Evolutionary conservation across 169 alveolate species (phyloP), one percentile per base, ranked within the genome.

Genomic region (Plasmodium knowlesi): DNA sequence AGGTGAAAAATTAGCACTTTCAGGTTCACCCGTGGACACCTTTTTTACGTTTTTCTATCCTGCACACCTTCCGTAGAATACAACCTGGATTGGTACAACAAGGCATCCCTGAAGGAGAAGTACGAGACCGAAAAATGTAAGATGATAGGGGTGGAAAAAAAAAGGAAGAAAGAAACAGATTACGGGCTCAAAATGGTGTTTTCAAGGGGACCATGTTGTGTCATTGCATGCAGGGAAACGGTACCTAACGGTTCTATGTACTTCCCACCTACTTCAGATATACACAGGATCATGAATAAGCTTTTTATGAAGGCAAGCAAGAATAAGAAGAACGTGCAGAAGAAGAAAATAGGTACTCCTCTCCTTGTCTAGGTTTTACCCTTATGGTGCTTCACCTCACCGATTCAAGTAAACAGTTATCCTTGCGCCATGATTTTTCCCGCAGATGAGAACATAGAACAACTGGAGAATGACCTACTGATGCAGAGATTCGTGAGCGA

Each of bases 401-500:
- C n/a, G 4, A 0, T 19, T 61, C 73, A 22, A 0, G 16, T n/a
- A 61, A 2, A 8, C 12, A 61, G 4, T 10, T 30, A 30, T 50
- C 43, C 78, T 19, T 50, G 46, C 32, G 34, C 39, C 50, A 1
- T 22, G 16, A 1, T 39, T 28, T 12, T 50, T 16, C 6, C 5
- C 22, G 16, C 46, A 85, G 93, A 85, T 72, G 79, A 22, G n/a
- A 85, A 46, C 19, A 85, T 85, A n/a, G 61, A 74, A n/a, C 79
- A 85, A 19, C 84, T 85, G n/a, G 93, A 85, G 41, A 46, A 46
- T 14, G 93, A 85, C 43, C 78, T 85, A 16, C n/a, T 85, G 25
- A 30, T 85, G 79, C 93, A 85, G 28, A n/a, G 82, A 43, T 85
- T 85, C 39, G 80, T 85, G 19, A 85, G 32, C 43, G 93, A 85